Evolutionary conservation across 306 rosid species (phyloP), one percentile per base, ranked within the genome.

Genomic region (Gastrolobium villosum): DNA sequence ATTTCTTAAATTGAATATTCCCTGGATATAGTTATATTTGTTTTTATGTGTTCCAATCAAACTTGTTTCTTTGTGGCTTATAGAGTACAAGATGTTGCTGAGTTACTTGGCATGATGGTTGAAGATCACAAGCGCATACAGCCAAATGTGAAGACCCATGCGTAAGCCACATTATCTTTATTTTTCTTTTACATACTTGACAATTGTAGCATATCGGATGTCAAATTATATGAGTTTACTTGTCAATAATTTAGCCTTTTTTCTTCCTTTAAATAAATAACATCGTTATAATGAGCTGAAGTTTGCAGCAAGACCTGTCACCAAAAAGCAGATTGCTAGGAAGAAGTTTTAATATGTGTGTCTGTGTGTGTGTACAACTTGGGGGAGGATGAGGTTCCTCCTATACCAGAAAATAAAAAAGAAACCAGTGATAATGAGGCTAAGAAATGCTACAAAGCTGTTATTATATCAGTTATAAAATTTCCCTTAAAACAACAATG

Each of bases 11-110:
- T 64, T 70, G 35, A 74, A 64, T 48, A 53, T 75, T 75, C 74
- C 59, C 34, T 37, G 15, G 56, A 81, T 63, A 57, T 70, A 39
- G 46, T 50, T 70, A 40, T 7, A 71, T 67, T 28, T 44, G 20
- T 59, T 77, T 57, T 46, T 63, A 15, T 39, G 61, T 83, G 46
- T 46, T 44, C 13, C 26, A 56, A 49, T 74, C 73, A 60, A 78
- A 75, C 65, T 66, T 84, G 70, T 48, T 54, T 74, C 78, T 43
- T 20, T 79, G 57, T 79, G 82, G 71, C 55, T 13, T 76, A 62
- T 73, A 94, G 99, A 85, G 93, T 94, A 52, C 97, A 94, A 87
- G 97, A 94, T 88, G 97, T 94, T 81, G 93, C 97, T n/a, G 99
- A 94, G 90, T 82, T 94, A 74, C 97, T 94, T 62, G 97, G 99